Evolutionary conservation across 164 flowering plant species (phyloP).

Genomic region (Santalum album): DNA sequence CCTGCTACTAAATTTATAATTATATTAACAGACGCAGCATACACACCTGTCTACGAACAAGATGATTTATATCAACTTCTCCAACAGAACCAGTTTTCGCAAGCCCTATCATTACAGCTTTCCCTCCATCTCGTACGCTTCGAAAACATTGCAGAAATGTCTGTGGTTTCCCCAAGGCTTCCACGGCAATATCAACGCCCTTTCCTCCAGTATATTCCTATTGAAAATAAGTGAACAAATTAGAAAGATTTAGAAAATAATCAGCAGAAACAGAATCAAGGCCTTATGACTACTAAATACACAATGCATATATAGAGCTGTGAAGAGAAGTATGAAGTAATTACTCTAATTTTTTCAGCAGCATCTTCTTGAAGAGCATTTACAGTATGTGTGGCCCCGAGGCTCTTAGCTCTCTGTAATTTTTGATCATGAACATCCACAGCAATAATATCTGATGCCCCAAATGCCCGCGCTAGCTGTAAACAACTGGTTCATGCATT

Average conservation of each 20-base stretch:
- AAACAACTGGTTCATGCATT: slow-evolving; percentile 62
- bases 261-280: no score
- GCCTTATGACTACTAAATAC: no score
- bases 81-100: slow-evolving; percentile 69
- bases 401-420: slow-evolving; percentile 59
- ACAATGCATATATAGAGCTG: no score
- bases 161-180: slow-evolving; percentile 81
- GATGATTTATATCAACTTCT: slow-evolving; percentile 86
- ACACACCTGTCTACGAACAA: slow-evolving; percentile 92
- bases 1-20: background rate
- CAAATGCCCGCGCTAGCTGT: slow-evolving; percentile 97
- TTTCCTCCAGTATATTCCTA: slow-evolving; percentile 91
- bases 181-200: slow-evolving; percentile 93
- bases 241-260: no score
- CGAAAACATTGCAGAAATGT: slow-evolving; percentile 81
- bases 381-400: slow-evolving; percentile 86
- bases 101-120: slow-evolving; percentile 99
- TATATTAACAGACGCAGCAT: background rate
- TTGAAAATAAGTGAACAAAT: slow-evolving; percentile 4
- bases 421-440: slow-evolving; percentile 94
- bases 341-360: slow-evolving; percentile 66
- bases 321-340: slow-evolving; percentile 4
- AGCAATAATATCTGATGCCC: slow-evolving; percentile 90
- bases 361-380: slow-evolving; percentile 77
- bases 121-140: slow-evolving; percentile 93